These are phyloP conservation scores for Apiotrichum porosum DNA, from an alignment of 1,284 basidiomycete species.

Conservation along the genomic window DNA sequence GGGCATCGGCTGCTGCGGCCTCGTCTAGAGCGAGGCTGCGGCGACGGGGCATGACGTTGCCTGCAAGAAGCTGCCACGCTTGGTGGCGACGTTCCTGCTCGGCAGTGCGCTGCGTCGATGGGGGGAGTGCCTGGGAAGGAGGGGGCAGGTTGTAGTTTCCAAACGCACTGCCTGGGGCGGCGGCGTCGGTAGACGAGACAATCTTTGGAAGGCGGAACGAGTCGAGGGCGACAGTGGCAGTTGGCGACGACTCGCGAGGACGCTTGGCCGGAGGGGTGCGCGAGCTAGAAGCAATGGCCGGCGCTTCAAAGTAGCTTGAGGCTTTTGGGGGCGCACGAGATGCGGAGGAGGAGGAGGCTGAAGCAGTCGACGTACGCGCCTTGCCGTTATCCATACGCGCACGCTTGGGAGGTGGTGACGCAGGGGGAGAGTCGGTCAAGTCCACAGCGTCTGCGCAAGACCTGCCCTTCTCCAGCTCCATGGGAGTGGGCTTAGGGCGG, in stretches of 20 bases:
- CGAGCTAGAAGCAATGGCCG: background rate
- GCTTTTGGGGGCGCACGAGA: too few relatives aligned
- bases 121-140: background rate
- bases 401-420: slow-evolving; percentile 26
- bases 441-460: slow-evolving; percentile 23
- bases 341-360: background rate
- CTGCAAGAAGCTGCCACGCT: slow-evolving; percentile 31
- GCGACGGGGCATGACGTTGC: slow-evolving; percentile 33
- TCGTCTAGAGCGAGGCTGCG: slow-evolving; percentile 46
- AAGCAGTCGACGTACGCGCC: too few relatives aligned
- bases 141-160: slow-evolving; percentile 13
- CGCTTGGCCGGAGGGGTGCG: too few relatives aligned
- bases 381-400: background rate
- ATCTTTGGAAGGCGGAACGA: slow-evolving; percentile 21
- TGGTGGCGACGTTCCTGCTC: slow-evolving; percentile 35
- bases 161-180: slow-evolving; percentile 28
- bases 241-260: slow-evolving; percentile 1
- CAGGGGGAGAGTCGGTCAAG: slow-evolving; percentile 29
- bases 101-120: slow-evolving; percentile 14
- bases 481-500: slow-evolving; percentile 34
- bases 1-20: slow-evolving; percentile 38
- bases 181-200: too few relatives aligned
- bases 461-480: slow-evolving; percentile 9
- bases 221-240: slow-evolving; percentile 6
- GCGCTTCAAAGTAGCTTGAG: too few relatives aligned